Base-by-base conservation (phyloP, 768 basidiomycete species). In the Trametes cinnabarina region DNA sequence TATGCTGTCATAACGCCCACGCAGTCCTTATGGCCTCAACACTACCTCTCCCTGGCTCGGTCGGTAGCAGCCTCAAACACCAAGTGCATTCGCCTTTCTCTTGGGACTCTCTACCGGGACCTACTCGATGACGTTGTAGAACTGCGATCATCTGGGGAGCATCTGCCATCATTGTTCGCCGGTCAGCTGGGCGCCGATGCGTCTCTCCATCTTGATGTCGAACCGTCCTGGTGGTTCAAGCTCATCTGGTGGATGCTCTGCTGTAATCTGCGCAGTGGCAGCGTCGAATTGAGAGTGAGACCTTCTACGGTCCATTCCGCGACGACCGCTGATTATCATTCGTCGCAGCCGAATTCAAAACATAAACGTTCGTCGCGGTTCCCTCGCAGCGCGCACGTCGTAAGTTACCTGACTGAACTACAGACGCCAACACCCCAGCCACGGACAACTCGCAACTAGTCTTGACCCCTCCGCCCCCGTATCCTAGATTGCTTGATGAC, bases 21-120 rank as follows among this genome's bases (percentile, higher is more conserved):
- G 9, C 55, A 60, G 34, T 65, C 64, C 12, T 39, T 61, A 32
- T 65, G 64, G 64, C 61, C 64, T 12, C 15, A 51, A 2, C n/a
- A 34, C 4, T 65, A 63, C 43, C 41, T 58, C 19, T 35, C 23
- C 1, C 25, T 57, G 5, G 61, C 61, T 19, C 56, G 55, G 8
- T 42, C 42, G 8, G 42, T 48, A 0, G 55, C 57, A 2, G 25
- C 30, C 8, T 43, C 44, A 22, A n/a, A 12, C 4, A 9, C 35
- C 6, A 35, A 17, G 19, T 15, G 3, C 22, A 34, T 65, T 2
- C 39, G 1, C 7, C 14, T 65, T 4, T 49, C 64, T 19, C 42
- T 65, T 23, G 12, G 22, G 4, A 43, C 26, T 14, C 55, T 61
- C 30, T 57, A 61, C 25, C 39, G 53, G 1, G 52, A 51, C 14